Evolutionary conservation across 2,329 filamentous ascomycete species (phyloP), one percentile per base, ranked within the genome.

Genomic region (Ceratocystis papillata): DNA sequence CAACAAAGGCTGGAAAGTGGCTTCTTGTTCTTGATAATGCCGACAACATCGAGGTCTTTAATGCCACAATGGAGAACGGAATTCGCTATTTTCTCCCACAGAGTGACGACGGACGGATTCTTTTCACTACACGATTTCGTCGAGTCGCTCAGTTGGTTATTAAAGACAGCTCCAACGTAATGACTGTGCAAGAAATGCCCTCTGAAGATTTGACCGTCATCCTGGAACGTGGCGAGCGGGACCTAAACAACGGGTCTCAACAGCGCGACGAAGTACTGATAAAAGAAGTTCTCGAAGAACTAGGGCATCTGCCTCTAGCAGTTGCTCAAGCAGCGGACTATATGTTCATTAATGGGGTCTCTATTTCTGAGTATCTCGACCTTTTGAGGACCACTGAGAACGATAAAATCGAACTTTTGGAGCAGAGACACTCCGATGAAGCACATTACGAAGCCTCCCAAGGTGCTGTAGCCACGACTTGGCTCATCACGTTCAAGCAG

Each of bases 41-140:
- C 2, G 70, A 73, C 53, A 70, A 72, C 41, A 57, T 25, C 4
- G 25, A 25, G 6, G n/a, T 15, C n/a, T 22, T 25, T 8, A 10
- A 25, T 67, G 2, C 44, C 65, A 37, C 33, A 10, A 37, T 5
- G 61, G 25, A 50, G 22, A 5, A 10, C 2, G 17, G 53, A 22
- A 48, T 62, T 12, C 17, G 15, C 0, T 64, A 73, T 3, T 72
- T 72, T 68, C 69, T 78, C 3, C 76, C 75, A 0, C 61, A 60
- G 0, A 70, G 65, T 17, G 10, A 61, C 2, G 63, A 67, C 0
- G 65, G 67, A n/a, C 53, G 20, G 17, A 60, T 65, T 22, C 55
- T 68, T 2, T 33, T 68, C 37, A 68, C 44, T n/a, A 69, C 61
- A 2, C 65, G 63, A 20, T 61, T 30, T 45, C 2, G 45, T 6